phyloP scores from a whole-genome alignment of 495 filamentous ascomycete genomes.

The Podospora comata region DNA sequence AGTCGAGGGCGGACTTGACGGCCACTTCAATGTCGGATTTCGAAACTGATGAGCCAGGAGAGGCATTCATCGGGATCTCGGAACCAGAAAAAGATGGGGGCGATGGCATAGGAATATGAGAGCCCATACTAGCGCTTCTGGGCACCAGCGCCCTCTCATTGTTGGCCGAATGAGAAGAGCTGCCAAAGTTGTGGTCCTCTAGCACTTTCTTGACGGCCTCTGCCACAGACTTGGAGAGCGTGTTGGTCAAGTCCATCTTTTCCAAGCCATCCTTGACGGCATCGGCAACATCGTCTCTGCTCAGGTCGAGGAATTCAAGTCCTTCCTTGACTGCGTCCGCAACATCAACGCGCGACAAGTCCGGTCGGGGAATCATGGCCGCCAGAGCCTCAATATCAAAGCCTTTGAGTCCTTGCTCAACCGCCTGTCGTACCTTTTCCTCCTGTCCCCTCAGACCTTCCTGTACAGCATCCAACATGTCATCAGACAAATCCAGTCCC shows the following conservation, averaged over 20 bases:
- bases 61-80: neutral
- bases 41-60: neutral
- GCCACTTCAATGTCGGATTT: conserved; percentile 11
- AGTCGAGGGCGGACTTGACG: conserved; percentile 3
- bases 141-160: conserved; percentile 20
- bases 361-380: conserved; percentile 26
- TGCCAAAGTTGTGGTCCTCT: conserved; percentile 24
- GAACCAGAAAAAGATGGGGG: neutral
- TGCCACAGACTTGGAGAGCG: conserved; percentile 11
- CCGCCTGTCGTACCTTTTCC: conserved; percentile 17
- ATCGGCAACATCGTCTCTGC: conserved; percentile 28
- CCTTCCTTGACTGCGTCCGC: conserved; percentile 32
- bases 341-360: conserved; percentile 29
- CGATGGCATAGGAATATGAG: neutral
- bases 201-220: conserved; percentile 23
- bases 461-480: conserved; percentile 29
- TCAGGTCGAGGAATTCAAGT: conserved; percentile 27
- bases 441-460: conserved; percentile 26
- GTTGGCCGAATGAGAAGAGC: neutral
- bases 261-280: conserved; percentile 32
- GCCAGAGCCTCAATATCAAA: conserved; percentile 29
- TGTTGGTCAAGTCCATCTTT: conserved; percentile 20
- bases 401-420: conserved; percentile 19
- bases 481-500: conserved; percentile 24
- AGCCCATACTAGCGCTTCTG: neutral